These are phyloP conservation scores for Saxispiralis lemnorum DNA, from an alignment of 495 filamentous ascomycete genomes.

Conservation along the genomic window DNA sequence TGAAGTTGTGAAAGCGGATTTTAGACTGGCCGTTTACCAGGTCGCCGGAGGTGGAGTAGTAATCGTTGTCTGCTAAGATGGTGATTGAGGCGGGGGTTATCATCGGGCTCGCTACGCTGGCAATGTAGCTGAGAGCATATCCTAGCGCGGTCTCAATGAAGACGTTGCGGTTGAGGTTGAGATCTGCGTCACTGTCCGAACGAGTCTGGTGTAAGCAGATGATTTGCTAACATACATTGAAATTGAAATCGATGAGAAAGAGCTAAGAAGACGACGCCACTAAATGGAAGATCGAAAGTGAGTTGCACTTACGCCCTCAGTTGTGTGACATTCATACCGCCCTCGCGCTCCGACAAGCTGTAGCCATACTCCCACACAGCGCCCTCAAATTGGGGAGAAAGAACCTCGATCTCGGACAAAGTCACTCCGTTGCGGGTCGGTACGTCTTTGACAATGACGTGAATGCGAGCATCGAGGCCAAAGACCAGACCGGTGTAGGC, in stretches of 20 bases:
- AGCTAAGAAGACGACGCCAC: not conserved
- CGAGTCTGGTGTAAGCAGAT: conserved; percentile 18
- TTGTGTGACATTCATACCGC: conserved; percentile 62
- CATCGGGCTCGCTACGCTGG: conserved; percentile 33
- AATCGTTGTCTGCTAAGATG: conserved; percentile 86
- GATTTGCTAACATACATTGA: not conserved
- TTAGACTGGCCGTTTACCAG: conserved; percentile 12
- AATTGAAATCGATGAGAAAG: not conserved
- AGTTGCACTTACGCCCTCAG: conserved; percentile 49
- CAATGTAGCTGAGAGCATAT: conserved; percentile 73
- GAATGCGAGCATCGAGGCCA: conserved; percentile 83
- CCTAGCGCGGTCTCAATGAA: conserved; percentile 82
- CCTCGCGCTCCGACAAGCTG: conserved; percentile 44
- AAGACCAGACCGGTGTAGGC: conserved; percentile 80
- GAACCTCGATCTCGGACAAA: conserved; percentile 56
- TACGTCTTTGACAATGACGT: conserved; percentile 52
- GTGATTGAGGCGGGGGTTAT: conserved; percentile 58
- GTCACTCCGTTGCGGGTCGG: conserved; percentile 37
- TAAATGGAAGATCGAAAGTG: conserved; percentile 1
- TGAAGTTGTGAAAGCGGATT: conserved; percentile 53
- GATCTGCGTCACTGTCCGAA: conserved; percentile 18
- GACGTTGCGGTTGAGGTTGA: conserved; percentile 41
- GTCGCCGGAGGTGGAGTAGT: conserved; percentile 63
- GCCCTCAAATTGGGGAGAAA: conserved; percentile 75
- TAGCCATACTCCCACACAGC: conserved; percentile 77